A percentile compares a stretch with the other conserved stretches of the same genome.
These are phyloP conservation scores for Fusarium coicis DNA, from an alignment of 2,329 filamentous ascomycete species.

Conservation along the genomic window DNA sequence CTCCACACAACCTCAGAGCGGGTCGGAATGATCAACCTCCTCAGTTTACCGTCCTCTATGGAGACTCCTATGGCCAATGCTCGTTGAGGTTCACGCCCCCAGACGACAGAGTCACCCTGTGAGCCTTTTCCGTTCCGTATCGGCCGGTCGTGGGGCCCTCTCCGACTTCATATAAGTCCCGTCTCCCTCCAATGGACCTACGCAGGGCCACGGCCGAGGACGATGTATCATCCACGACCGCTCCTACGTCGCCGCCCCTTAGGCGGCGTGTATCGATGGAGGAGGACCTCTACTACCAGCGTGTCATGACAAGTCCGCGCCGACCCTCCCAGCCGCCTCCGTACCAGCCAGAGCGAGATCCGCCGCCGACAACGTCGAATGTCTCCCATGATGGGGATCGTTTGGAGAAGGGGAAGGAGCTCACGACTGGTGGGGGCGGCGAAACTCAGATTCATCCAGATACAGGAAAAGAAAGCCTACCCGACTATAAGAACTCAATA, in stretches of 20 bases:
- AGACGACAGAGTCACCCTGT: slow-evolving; percentile 35
- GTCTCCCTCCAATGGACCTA: slow-evolving; percentile 49
- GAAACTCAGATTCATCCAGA: slow-evolving; percentile 11
- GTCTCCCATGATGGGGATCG: slow-evolving; percentile 27
- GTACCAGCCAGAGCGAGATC: slow-evolving; percentile 51
- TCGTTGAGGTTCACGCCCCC: slow-evolving; percentile 44
- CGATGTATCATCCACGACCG: slow-evolving; percentile 48
- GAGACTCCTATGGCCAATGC: slow-evolving; percentile 47
- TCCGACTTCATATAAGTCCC: slow-evolving; percentile 42
- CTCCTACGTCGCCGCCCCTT: slow-evolving; percentile 50
- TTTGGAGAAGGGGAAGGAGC: slow-evolving; percentile 31
- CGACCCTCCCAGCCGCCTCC: slow-evolving; percentile 60
- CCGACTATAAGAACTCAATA: slow-evolving; percentile 67
- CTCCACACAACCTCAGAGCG: slow-evolving; percentile 48
- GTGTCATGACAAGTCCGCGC: slow-evolving; percentile 60
- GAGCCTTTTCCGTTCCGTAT: slow-evolving; percentile 34
- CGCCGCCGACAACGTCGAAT: slow-evolving; percentile 25
- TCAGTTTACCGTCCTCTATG: slow-evolving; percentile 47
- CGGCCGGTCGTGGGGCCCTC: slow-evolving; percentile 37
- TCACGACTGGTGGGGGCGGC: slow-evolving; percentile 38
- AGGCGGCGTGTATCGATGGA: slow-evolving; percentile 64
- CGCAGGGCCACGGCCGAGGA: slow-evolving; percentile 44
- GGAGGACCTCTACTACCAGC: slow-evolving; percentile 64
- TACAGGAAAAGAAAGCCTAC: slow-evolving; percentile 57
- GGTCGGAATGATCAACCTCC: slow-evolving; percentile 52